Base-by-base conservation (phyloP, 352 stramenopile species). In the Albugo candida region DNA sequence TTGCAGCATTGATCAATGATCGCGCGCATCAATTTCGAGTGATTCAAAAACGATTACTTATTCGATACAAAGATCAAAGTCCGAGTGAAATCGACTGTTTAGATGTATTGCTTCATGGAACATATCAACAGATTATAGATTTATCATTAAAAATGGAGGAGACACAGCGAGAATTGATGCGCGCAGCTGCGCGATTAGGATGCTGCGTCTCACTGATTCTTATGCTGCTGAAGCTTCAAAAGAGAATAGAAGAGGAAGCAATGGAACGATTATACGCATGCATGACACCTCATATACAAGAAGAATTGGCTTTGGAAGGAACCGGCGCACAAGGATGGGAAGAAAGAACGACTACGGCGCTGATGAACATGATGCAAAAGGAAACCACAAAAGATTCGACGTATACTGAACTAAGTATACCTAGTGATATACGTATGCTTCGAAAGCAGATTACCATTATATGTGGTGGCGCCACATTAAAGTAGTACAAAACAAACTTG, bases 391-490 rank as follows among this genome's bases (percentile, higher is more conserved):
- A 43, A 43, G 38, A 43, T 43, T 50, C 71, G 14, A 54, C 55
- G 27, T 36, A 53, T n/a, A 52, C 64, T 36, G 69, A 80, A 18
- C 57, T 91, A 31, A 48, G 60, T n/a, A 68, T 95, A 55, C 62
- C 64, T 11, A 57, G 81, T 1, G 70, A 92, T 55, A 89, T 76
- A 13, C 83, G 80, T 49, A 83, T 83, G 39, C 71, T 95, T 41
- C 85, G 88, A 57, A 94, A 94, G 45, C 77, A 92, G 59, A 85
- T 94, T 42, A 85, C 77, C 16, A 88, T 94, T 47, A 65, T 95
- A 8, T 93, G 74, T 48, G 82, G 93, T 50, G 83, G 83, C 14
- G 75, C 73, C 11, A 64, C 56, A 16, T 58, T 82, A 18, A 19
- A 43, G 8, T 31, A 31, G 24, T 31, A 31, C 8, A 31, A 10